Evolutionary conservation across 2,329 filamentous ascomycete genomes (phyloP), one percentile per base, ranked within the genome.

Genomic region (Microdochium bolleyi): DNA sequence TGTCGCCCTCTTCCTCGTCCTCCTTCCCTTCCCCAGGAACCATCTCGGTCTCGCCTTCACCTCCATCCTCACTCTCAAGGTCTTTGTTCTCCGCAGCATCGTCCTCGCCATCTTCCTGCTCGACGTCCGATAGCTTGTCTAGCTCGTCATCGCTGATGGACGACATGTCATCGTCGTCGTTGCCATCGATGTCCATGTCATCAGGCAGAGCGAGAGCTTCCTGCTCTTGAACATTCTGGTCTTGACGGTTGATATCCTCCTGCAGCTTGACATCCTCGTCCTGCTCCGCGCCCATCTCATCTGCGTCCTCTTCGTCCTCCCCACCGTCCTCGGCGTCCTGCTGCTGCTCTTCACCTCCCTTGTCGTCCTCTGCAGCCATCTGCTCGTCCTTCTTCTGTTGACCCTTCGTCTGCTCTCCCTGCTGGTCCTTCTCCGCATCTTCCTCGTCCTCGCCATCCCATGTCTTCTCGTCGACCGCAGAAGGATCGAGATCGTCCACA

Each of bases 401-500:
- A 0, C 85, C 85, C 62, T 89, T 85, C 21, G 87, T 74, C 54
- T 89, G 79, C 52, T 91, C 84, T 5, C 83, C 85, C 63, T 89
- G 77, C 62, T 89, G 87, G 48, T 96, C 88, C 60, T 94, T 94
- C 49, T 92, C 87, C 1, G 88, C 84, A 49, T 92, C 84, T 48
- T 92, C 80, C 46, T 89, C 85, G 51, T 87, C 84, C 48, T 85
- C 84, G 38, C 91, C 92, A 69, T 99, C 92, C 94, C 94, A 99
- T 81, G 97, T 91, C 76, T 97, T 99, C 73, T 99, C 95, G 65
- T 99, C 95, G 1, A 97, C 88, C 21, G 92, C 89, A 16, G 84
- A 88, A 13, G 90, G 87, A 60, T 96, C 92, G 44, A 96, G 76
- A 62, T 95, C 90, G 70, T 96, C 89, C 11, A 97, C 91, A 62